Evolutionary conservation across 306 rosid species (phyloP), one percentile per base, ranked within the genome.

Genomic region (Inga laurina): DNA sequence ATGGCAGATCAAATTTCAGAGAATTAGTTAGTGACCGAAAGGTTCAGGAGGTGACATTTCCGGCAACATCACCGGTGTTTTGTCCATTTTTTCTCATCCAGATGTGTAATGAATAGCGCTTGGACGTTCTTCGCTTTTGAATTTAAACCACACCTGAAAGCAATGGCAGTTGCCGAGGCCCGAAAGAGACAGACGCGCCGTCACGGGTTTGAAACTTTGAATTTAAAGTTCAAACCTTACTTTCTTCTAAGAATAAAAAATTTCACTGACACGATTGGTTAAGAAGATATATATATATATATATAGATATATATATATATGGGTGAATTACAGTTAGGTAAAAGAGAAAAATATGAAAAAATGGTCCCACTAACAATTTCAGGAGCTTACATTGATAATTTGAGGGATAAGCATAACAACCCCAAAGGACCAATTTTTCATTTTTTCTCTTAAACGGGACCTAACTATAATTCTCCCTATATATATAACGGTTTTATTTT

Each of bases 41-140:
- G 82, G 82, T 16, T 85, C 79, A 70, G 84, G 82, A 30, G 71
- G 78, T 65, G 21, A 82, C 2, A 85, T 81, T 34, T 15, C 97
- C 91, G 88, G 92, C 81, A 13, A 82, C 99, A 91, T 97, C 30
- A 90, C 94, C 90, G 89, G 91, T 69, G 71, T 1, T 8, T 61
- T 24, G 2, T 15, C 10, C 41, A 13, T 10, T 24, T 19, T 15
- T 8, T 4, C 1, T 5, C 27, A 8, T 16, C 21, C 43, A n/a
- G 21, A 19, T 3, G 22, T 2, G 27, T 35, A 69, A 70, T n/a
- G 74, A 21, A 11, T 70, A 0, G 74, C 16, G 7, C 2, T 4
- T 3, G 4, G 11, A 32, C 18, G 79, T 18, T 74, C 39, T 51
- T 15, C 27, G 82, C 84, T 76, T 84, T 80, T 84, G 85, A 77